These are phyloP conservation scores for Apocynum venetum DNA, from an alignment of 257 asterid species.

Conservation along the genomic window DNA sequence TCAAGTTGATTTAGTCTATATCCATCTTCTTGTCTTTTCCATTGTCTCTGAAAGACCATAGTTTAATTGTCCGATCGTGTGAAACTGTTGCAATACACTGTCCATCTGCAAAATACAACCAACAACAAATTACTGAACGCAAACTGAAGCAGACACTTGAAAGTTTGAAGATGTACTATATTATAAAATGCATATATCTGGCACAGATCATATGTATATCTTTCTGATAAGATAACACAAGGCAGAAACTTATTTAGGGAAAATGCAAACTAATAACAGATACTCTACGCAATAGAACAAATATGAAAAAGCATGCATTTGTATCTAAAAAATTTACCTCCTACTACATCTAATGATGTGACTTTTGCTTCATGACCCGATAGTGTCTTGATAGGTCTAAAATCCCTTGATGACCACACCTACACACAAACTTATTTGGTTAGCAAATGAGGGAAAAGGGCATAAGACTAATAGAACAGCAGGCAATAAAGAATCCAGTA, in stretches of 20 bases:
- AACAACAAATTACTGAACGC: not conserved
- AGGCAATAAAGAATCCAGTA: not conserved
- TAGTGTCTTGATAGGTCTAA: constrained; percentile 73
- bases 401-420: constrained; percentile 95
- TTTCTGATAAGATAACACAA: not conserved
- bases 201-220: not conserved
- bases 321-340: constrained; percentile 45
- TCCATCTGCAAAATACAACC: constrained; percentile 54
- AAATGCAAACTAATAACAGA: not conserved
- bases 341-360: constrained; percentile 67
- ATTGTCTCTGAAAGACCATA: constrained; percentile 62
- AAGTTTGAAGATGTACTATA: not conserved
- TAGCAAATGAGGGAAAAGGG: constrained; percentile 3
- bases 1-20: constrained; percentile 35
- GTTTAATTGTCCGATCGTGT: constrained; percentile 87
- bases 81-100: constrained; percentile 74
- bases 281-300: not conserved
- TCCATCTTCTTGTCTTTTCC: constrained; percentile 74
- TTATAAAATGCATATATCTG: not conserved
- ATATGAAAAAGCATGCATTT: not conserved
- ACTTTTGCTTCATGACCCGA: constrained; percentile 89
- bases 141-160: not conserved
- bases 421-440: constrained; percentile 25
- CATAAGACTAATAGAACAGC: not conserved
- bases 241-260: too few relatives aligned